Conservation (phyloP, 306 rosid genomes). For the Vigna angularis region DNA sequence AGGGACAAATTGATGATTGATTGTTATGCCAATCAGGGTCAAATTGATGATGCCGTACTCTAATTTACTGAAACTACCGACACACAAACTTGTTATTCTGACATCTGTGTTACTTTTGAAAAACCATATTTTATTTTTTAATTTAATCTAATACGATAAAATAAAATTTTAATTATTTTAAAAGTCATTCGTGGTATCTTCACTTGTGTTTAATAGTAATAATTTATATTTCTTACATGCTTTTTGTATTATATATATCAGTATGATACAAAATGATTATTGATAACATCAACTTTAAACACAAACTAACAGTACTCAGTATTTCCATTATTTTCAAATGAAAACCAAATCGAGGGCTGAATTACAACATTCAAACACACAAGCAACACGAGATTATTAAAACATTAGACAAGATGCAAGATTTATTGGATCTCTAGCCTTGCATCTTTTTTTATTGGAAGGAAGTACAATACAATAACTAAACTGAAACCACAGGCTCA, state of each 20-base stretch:
- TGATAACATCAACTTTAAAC: background rate
- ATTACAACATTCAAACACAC: slow-evolving; percentile 3
- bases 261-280: background rate
- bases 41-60: slow-evolving; percentile 50
- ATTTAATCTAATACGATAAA: no score
- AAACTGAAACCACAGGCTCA: slow-evolving; percentile 19
- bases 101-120: no score
- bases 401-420: slow-evolving; percentile 20
- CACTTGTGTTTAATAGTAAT: background rate
- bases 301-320: background rate
- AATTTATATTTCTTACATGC: background rate
- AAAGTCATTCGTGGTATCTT: no score
- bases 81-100: no score
- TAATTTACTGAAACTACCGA: slow-evolving; percentile 50
- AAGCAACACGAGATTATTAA: slow-evolving; percentile 5
- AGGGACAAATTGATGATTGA: slow-evolving; percentile 56
- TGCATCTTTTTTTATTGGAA: slow-evolving; percentile 43
- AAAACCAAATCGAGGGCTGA: slow-evolving; percentile 2
- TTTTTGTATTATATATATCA: background rate
- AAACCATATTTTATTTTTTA: no score
- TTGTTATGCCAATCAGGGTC: slow-evolving; percentile 62
- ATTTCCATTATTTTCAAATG: slow-evolving; percentile 27
- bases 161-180: no score
- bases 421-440: background rate
- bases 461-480: background rate